Conservation (phyloP, 371 early-diverging fungal genomes). For the Syncephalastrum sp. region DNA sequence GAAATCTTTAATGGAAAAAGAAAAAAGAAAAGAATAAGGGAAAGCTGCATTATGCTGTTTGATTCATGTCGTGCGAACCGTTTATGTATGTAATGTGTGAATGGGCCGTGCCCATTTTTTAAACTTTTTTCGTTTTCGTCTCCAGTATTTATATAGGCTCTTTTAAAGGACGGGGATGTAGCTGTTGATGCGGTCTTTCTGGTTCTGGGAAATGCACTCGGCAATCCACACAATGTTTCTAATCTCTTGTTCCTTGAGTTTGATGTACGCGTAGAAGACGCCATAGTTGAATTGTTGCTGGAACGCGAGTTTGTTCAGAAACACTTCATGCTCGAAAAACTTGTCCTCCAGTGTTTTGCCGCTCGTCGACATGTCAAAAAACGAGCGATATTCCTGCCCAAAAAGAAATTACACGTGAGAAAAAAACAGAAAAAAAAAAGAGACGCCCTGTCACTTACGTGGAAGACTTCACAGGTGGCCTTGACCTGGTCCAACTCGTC, state of each 20-base stretch:
- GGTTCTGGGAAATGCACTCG: slow-evolving; percentile 98
- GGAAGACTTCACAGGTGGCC: slow-evolving; percentile 75
- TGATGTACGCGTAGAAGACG: slow-evolving; percentile 95
- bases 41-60: too few species aligned
- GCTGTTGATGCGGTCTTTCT: slow-evolving; percentile 91
- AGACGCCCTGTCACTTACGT: slow-evolving; percentile 47
- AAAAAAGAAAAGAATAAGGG: too few species aligned
- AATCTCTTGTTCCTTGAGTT: slow-evolving; percentile 99
- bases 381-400: slow-evolving; percentile 70
- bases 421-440: too few species aligned
- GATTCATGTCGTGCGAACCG: too few species aligned
- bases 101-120: too few species aligned
- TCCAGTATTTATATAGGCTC: too few species aligned
- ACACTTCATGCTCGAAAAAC: slow-evolving; percentile 94
- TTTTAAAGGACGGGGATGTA: slow-evolving; percentile 76
- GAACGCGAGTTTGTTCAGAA: slow-evolving; percentile 91
- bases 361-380: slow-evolving; percentile 57
- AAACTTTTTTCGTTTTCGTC: too few species aligned
- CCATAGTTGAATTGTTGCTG: slow-evolving; percentile 96
- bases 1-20: too few species aligned
- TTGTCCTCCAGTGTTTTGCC: slow-evolving; percentile 86
- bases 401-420: neutral
- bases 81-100: too few species aligned
- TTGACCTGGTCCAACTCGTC: slow-evolving; percentile 96
- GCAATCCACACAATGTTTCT: slow-evolving; percentile 99